phyloP scores from a whole-genome alignment of 768 basidiomycete species.

The Podaxis sp. region DNA sequence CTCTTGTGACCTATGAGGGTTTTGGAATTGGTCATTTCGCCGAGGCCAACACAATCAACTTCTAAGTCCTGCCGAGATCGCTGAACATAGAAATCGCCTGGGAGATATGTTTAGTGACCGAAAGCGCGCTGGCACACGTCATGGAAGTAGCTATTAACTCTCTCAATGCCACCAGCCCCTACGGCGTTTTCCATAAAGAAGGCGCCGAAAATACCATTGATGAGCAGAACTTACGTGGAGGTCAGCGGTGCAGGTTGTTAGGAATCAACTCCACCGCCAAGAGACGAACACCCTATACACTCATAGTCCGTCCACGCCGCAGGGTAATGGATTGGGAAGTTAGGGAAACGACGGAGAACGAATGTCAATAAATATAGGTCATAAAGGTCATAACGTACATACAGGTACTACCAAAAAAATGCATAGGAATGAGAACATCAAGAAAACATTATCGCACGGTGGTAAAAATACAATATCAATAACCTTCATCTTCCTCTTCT shows the following conservation, averaged over 20 bases:
- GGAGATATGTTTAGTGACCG: no score
- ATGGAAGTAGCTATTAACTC: no score
- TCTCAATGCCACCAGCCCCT: background rate
- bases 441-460: slow-evolving; percentile 17
- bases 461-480: slow-evolving; percentile 22
- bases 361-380: slow-evolving; percentile 11
- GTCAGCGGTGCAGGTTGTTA: background rate
- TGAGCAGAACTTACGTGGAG: background rate
- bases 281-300: background rate
- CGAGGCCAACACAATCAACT: background rate
- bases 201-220: background rate
- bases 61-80: background rate
- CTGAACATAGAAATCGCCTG: no score
- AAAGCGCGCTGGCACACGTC: no score
- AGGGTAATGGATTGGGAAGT: background rate
- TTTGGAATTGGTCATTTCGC: background rate
- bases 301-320: background rate
- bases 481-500: slow-evolving; percentile 52
- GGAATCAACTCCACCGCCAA: background rate
- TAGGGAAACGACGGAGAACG: background rate
- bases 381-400: slow-evolving; percentile 14
- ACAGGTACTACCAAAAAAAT: slow-evolving; percentile 7
- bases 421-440: slow-evolving; percentile 11
- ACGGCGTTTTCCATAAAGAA: background rate
- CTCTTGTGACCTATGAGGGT: background rate